phyloP scores from a whole-genome alignment of 495 filamentous ascomycete species.

The Aspergillus haitiensis region DNA sequence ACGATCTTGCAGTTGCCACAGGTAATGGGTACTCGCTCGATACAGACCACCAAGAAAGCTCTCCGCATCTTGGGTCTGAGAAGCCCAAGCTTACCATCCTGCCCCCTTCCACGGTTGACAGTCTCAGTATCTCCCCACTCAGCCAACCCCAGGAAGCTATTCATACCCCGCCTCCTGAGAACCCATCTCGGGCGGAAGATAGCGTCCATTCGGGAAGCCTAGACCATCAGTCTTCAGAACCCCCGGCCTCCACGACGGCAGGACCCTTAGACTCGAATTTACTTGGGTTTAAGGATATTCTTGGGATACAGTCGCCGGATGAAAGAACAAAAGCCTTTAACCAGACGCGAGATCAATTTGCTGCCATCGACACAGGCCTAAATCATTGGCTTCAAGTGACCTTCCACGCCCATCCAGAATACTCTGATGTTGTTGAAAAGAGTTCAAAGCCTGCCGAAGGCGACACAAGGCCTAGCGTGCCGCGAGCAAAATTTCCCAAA shows the following conservation, averaged over 20 bases:
- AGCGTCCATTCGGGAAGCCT: neutral
- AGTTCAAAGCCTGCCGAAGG: constrained; percentile 34
- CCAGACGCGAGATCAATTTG: constrained; percentile 67
- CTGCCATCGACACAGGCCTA: constrained; percentile 69
- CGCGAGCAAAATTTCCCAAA: constrained; percentile 51
- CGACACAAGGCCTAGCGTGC: constrained; percentile 35
- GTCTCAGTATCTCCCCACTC: constrained; percentile 21
- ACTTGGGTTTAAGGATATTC: constrained; percentile 68
- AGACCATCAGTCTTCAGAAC: constrained; percentile 6
- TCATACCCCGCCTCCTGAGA: constrained; percentile 11
- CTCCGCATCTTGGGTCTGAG: constrained; percentile 10
- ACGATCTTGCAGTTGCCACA: constrained; percentile 15
- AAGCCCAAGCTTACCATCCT: constrained; percentile 31
- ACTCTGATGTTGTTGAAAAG: constrained; percentile 44
- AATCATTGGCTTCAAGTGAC: constrained; percentile 66
- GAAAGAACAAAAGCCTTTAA: constrained; percentile 72
- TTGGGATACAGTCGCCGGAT: constrained; percentile 56
- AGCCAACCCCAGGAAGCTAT: constrained; percentile 17
- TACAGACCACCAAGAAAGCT: constrained; percentile 2
- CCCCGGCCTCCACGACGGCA: constrained; percentile 12
- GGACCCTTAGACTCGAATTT: constrained; percentile 41
- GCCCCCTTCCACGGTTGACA: constrained; percentile 21
- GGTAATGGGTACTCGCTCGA: constrained; percentile 1
- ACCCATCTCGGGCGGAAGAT: constrained; percentile 15
- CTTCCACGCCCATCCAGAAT: constrained; percentile 51